Percentiles rank a stretch among this genome's conserved stretches.
Evolutionary conservation across 2,329 filamentous ascomycete genomes (phyloP).

Genomic region (Phaeosphaeria sp.): DNA sequence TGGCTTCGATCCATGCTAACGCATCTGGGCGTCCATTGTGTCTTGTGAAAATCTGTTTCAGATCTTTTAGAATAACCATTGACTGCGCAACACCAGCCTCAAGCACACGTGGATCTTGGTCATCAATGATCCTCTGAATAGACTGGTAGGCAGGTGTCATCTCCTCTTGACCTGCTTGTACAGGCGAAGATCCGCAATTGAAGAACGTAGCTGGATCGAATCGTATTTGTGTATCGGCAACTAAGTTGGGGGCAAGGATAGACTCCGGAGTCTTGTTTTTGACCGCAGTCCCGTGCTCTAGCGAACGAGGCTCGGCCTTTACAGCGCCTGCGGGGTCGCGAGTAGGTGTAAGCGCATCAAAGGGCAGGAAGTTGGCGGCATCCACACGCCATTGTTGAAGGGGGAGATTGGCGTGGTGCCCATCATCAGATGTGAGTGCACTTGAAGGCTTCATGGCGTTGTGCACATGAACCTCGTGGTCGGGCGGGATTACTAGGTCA

Average conservation of each 20-base stretch:
- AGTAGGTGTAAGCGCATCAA: background rate
- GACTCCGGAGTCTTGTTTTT: slow-evolving; percentile 2
- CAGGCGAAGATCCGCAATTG: slow-evolving; percentile 17
- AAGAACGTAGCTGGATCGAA: slow-evolving; percentile 28
- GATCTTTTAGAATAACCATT: slow-evolving; percentile 42
- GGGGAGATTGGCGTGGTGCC: background rate
- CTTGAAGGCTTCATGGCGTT: background rate
- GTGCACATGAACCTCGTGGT: background rate
- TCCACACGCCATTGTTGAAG: background rate
- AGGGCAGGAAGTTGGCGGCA: background rate
- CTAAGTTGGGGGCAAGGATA: slow-evolving; percentile 1
- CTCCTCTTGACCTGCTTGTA: slow-evolving; percentile 9
- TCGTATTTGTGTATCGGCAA: background rate
- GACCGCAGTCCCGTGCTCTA: background rate
- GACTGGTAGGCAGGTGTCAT: slow-evolving; percentile 11
- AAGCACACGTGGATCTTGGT: slow-evolving; percentile 41
- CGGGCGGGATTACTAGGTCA: background rate
- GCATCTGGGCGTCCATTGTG: slow-evolving; percentile 38
- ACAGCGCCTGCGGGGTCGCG: background rate
- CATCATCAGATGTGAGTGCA: background rate
- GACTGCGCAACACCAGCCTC: slow-evolving; percentile 51
- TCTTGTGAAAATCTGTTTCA: slow-evolving; percentile 41
- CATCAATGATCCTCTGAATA: slow-evolving; percentile 44
- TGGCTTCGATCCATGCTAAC: slow-evolving; percentile 50
- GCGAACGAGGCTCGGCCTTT: background rate